Percentiles rank a stretch among this genome's conserved stretches.
These are phyloP conservation scores for Cucumis hystrix DNA, from an alignment of 306 rosid species.

Conservation along the genomic window DNA sequence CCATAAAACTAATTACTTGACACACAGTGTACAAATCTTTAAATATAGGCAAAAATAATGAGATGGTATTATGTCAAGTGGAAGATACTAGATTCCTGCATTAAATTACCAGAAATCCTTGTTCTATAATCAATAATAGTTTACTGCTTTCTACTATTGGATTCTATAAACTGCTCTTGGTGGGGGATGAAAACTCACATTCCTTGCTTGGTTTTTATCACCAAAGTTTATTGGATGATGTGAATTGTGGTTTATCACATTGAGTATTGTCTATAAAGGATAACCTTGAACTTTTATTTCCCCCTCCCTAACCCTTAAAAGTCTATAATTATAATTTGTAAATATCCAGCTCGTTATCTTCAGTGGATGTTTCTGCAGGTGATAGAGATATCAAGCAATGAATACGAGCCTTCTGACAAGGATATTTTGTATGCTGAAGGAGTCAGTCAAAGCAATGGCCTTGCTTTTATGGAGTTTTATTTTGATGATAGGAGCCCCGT, in stretches of 20 bases:
- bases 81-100: background rate
- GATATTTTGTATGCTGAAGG: conserved; percentile 81
- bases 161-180: background rate
- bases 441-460: conserved; percentile 81
- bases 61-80: background rate
- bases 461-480: conserved; percentile 69
- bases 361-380: conserved; percentile 30
- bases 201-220: background rate
- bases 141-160: background rate
- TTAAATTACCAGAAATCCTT: background rate
- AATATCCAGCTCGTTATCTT: background rate
- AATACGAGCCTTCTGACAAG: conserved; percentile 75
- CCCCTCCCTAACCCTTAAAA: background rate
- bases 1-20: background rate
- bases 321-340: background rate
- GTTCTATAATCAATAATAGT: background rate
- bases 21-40: background rate
- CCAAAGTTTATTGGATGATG: background rate
- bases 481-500: conserved; percentile 77
- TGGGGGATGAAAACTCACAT: background rate
- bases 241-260: background rate
- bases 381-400: conserved; percentile 83
- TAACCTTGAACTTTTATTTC: background rate
- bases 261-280: background rate
- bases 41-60: background rate